Percentiles rank a stretch among this genome's conserved stretches.
These are phyloP conservation scores for Paracoccidioides brasiliensis DNA, from an alignment of 2,329 filamentous ascomycete genomes.

Conservation along the genomic window DNA sequence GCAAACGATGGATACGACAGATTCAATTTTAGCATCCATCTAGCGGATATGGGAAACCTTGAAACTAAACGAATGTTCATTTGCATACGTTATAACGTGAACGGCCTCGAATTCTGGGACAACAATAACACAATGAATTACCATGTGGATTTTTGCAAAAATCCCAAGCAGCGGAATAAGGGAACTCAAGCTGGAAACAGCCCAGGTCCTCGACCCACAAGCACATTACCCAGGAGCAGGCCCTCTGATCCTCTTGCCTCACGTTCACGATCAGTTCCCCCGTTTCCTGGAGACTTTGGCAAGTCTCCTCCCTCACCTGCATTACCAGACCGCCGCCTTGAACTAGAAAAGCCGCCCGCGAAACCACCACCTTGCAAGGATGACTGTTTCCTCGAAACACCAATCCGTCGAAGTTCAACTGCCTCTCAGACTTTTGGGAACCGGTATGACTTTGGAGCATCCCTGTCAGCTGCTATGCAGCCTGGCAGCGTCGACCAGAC, in stretches of 20 bases:
- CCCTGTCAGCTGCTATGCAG: conserved; percentile 68
- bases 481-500: conserved; percentile 36
- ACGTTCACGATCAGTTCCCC: conserved; percentile 38
- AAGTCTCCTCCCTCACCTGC: conserved; percentile 22
- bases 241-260: conserved; percentile 38
- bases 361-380: conserved; percentile 31
- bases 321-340: neutral
- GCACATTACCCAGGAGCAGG: conserved; percentile 55
- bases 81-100: conserved; percentile 77
- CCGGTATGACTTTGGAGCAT: conserved; percentile 93
- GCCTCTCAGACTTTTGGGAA: conserved; percentile 68
- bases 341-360: neutral
- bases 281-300: conserved; percentile 57
- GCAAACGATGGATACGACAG: conserved; percentile 58
- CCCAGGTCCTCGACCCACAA: conserved; percentile 38
- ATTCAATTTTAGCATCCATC: conserved; percentile 87
- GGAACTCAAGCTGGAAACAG: conserved; percentile 34
- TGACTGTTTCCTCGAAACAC: conserved; percentile 49
- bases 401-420: conserved; percentile 34
- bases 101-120: conserved; percentile 84
- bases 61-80: conserved; percentile 88
- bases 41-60: conserved; percentile 80
- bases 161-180: conserved; percentile 46
- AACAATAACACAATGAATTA: conserved; percentile 83
- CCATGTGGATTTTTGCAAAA: conserved; percentile 85